These are phyloP conservation scores for Pyricularia sp. DNA, from an alignment of 2,329 filamentous ascomycete genomes.

Conservation along the genomic window DNA sequence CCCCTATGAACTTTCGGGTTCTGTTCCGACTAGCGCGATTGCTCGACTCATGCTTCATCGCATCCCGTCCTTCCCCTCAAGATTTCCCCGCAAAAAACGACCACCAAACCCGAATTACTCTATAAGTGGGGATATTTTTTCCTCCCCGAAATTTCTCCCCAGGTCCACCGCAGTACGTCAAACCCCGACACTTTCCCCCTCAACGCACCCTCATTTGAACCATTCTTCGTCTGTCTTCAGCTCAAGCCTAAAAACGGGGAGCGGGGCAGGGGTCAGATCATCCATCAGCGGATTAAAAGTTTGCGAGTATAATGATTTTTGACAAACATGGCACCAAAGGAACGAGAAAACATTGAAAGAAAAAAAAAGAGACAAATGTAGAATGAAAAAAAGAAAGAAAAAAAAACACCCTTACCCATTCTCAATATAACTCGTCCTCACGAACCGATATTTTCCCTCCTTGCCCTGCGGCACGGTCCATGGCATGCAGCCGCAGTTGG, in stretches of 20 bases:
- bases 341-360: neutral
- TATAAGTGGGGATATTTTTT: neutral
- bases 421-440: slow-evolving; percentile 10
- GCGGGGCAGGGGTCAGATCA: neutral
- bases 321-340: neutral
- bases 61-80: neutral
- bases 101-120: neutral
- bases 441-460: slow-evolving; percentile 9
- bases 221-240: neutral
- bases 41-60: neutral
- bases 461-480: slow-evolving; percentile 11
- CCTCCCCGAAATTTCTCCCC: neutral
- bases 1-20: neutral
- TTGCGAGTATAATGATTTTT: neutral
- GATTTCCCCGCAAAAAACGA: neutral
- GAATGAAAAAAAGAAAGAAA: neutral
- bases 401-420: slow-evolving; percentile 5
- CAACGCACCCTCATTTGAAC: neutral
- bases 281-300: neutral
- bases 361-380: neutral
- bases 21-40: neutral
- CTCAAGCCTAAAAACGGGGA: neutral
- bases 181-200: neutral
- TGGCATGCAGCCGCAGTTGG: slow-evolving; percentile 10
- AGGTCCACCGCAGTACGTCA: neutral